These are phyloP conservation scores for Dryas drummondii DNA, from an alignment of 306 rosid genomes.

Conservation along the genomic window DNA sequence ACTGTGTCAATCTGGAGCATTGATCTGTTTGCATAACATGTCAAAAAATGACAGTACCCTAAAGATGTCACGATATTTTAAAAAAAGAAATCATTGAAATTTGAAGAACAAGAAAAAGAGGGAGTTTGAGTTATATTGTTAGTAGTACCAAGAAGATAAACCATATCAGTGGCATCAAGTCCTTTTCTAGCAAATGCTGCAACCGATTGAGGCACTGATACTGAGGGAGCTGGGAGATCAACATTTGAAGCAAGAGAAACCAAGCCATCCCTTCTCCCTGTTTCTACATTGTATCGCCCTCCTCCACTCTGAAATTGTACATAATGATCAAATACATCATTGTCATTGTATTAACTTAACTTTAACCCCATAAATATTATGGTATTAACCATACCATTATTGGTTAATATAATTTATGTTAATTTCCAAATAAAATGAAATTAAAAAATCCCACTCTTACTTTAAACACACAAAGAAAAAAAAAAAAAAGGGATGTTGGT, in stretches of 20 bases:
- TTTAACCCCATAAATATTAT: too few species aligned
- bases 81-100: neutral
- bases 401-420: neutral
- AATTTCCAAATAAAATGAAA: neutral
- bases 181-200: conserved; percentile 25
- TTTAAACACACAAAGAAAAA: too few species aligned
- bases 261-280: conserved; percentile 41
- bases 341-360: too few species aligned
- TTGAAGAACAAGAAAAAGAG: neutral
- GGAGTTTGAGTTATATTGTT: neutral
- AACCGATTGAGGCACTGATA: conserved; percentile 33
- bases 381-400: too few species aligned
- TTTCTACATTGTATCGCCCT: conserved; percentile 24
- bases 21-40: too few species aligned
- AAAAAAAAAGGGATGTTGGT: neutral
- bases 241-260: conserved; percentile 28
- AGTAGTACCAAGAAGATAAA: conserved; percentile 39
- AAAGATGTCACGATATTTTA: too few species aligned
- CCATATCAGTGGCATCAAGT: conserved; percentile 33
- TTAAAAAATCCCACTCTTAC: too few species aligned
- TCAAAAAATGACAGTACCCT: too few species aligned
- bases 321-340: neutral
- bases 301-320: conserved; percentile 23
- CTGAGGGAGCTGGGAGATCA: conserved; percentile 35
- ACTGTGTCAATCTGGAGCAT: too few species aligned